phyloP scores from a whole-genome alignment of 2,329 filamentous ascomycete genomes.

The Cladosporium velox region DNA sequence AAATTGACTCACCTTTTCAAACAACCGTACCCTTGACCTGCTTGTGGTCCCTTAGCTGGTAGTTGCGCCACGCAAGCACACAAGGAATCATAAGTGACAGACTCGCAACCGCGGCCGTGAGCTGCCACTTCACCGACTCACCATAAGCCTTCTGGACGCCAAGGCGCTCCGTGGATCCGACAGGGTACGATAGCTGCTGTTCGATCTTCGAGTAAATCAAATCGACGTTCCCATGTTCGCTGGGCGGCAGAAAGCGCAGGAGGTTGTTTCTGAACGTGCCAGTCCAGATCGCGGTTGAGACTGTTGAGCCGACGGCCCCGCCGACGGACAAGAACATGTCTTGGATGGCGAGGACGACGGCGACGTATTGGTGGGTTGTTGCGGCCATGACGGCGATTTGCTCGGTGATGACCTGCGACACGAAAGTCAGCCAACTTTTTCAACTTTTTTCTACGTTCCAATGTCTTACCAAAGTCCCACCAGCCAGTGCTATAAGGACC shows the following conservation, averaged over 20 bases:
- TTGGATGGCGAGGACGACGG: constrained; percentile 30
- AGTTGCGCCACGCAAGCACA: constrained; percentile 37
- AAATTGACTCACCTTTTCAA: not conserved
- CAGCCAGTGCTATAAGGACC: constrained; percentile 55
- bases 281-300: constrained; percentile 33
- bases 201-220: constrained; percentile 42
- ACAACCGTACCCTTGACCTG: constrained; percentile 27
- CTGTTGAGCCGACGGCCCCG: constrained; percentile 56
- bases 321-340: constrained; percentile 37
- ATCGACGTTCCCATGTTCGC: constrained; percentile 31
- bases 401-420: constrained; percentile 49
- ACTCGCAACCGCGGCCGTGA: constrained; percentile 41
- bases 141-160: constrained; percentile 52
- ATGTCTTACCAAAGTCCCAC: constrained; percentile 48
- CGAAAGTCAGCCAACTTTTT: not conserved
- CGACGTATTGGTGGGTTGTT: constrained; percentile 30
- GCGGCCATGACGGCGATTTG: constrained; percentile 64
- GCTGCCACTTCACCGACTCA: constrained; percentile 48
- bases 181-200: constrained; percentile 43
- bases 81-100: constrained; percentile 34
- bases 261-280: constrained; percentile 29
- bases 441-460: not conserved
- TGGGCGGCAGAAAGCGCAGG: constrained; percentile 20
- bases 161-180: constrained; percentile 44
- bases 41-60: constrained; percentile 37